A percentile compares a stretch with the other conserved stretches of the same genome.
Evolutionary conservation across 306 rosid species (phyloP).

Genomic region (Cicer pinnatifidum): DNA sequence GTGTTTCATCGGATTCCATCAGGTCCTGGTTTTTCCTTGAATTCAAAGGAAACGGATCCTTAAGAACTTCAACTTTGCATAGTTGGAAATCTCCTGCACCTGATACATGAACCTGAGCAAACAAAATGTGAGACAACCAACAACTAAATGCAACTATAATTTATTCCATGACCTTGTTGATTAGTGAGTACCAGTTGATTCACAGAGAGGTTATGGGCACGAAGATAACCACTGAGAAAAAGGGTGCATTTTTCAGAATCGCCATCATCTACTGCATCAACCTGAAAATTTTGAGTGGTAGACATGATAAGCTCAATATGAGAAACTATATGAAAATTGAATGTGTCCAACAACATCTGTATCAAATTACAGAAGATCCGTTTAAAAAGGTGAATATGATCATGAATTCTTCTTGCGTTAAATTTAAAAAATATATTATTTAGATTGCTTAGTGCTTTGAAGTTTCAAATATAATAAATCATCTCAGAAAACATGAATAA

Average conservation of each 20-base stretch:
- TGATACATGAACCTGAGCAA: slow-evolving; percentile 84
- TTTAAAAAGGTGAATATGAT: not conserved
- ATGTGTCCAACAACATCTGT: slow-evolving; percentile 38
- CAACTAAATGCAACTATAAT: slow-evolving; percentile 39
- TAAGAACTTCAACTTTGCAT: slow-evolving; percentile 72
- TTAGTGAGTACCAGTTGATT: slow-evolving; percentile 83
- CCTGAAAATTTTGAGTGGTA: slow-evolving; percentile 52
- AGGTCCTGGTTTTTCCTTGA: slow-evolving; percentile 66
- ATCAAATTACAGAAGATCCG: not conserved
- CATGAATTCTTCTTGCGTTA: not conserved
- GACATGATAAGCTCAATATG: slow-evolving; percentile 24
- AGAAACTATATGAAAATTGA: slow-evolving; percentile 13
- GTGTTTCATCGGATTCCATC: slow-evolving; percentile 75
- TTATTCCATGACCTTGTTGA: slow-evolving; percentile 31
- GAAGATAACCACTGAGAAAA: slow-evolving; percentile 80
- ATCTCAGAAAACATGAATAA: slow-evolving; percentile 1
- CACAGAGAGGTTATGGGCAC: slow-evolving; percentile 73
- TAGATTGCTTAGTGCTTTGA: not conserved
- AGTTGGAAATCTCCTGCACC: slow-evolving; percentile 95
- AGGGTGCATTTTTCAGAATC: slow-evolving; percentile 66
- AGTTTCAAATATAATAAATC: not conserved
- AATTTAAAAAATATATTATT: not conserved
- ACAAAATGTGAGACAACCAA: slow-evolving; percentile 45
- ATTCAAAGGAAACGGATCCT: slow-evolving; percentile 81
- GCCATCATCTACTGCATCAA: slow-evolving; percentile 56